Evolutionary conservation across 1,139 yeast genomes (phyloP), one percentile per base, ranked within the genome.

Genomic region (Hansenula anomala): DNA sequence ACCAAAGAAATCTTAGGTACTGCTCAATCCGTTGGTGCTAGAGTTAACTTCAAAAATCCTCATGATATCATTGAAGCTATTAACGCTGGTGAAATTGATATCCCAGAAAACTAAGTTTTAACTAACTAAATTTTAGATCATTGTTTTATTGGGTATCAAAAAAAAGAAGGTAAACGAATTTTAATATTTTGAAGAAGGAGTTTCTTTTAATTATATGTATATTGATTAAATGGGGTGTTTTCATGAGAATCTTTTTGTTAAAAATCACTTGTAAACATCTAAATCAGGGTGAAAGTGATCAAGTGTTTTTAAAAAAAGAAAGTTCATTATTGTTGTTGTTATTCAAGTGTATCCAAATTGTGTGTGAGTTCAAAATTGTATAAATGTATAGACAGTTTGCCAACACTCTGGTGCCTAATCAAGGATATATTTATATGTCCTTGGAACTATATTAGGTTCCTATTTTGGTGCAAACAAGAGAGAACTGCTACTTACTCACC

Each of bases 1-100:
- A 78, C 96, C 65, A 92, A 92, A 83, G 99, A 92, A 80, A 87
- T 92, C 69, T 86, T 92, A 71, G 99, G 99, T 74, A 92, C 97
- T 72, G 97, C 97, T 63, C 97, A 92, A 79, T 89, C 97, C 57
- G 95, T 92, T 65, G 97, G 97, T 64, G 84, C 96, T 80, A 89
- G 96, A 78, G 97, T 92, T 68, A 92, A 90, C 74, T 95, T 92
- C 76, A 90, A 92, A 83, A 92, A 92, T 82, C 97, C 99, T 61
- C 98, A 92, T 71, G 97, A 87, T 72, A 84, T 92, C 76, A 89
- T 89, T 66, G 97, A 89, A 61, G 96, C 92, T 71, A 90, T 90
- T 71, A 81, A 90, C 77, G 92, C 85, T 73, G 98, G 98, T 75
- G 96, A 88, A 74, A 82, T 90, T 66, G 97, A 90, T 75, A 86